phyloP scores from a whole-genome alignment of 163 green algal genomes.

The Smithsoniella earleae region DNA sequence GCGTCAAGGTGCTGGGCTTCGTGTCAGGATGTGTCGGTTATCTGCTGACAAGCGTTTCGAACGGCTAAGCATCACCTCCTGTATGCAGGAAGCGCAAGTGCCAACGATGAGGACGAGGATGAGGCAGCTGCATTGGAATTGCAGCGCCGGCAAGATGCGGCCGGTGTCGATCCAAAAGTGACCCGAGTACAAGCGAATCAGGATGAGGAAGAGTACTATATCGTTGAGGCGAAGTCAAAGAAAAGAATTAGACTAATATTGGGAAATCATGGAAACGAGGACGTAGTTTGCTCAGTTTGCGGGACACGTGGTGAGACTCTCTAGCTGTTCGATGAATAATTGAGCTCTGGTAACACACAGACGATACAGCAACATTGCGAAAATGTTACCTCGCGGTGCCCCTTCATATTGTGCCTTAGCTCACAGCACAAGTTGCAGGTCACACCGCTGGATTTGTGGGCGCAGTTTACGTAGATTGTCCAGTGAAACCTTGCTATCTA shows the following conservation, averaged over 20 bases:
- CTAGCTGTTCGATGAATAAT: not conserved
- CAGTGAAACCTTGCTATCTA: conserved; percentile 80
- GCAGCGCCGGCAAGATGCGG: too few species aligned
- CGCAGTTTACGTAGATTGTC: conserved; percentile 73
- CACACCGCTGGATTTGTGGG: conserved; percentile 41
- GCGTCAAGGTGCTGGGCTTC: too few species aligned
- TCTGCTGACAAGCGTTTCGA: too few species aligned
- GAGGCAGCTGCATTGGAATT: too few species aligned
- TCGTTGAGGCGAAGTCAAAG: conserved; percentile 20
- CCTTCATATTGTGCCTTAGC: not conserved
- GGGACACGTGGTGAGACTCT: not conserved
- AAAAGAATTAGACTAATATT: conserved; percentile 20
- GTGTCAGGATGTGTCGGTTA: too few species aligned
- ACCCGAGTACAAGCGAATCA: too few species aligned
- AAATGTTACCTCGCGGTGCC: not conserved
- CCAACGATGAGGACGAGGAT: too few species aligned
- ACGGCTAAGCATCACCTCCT: too few species aligned
- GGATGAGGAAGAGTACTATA: not conserved
- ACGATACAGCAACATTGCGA: not conserved
- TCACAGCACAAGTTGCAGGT: not conserved
- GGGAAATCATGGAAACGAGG: not conserved
- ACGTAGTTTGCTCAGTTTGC: conserved; percentile 24
- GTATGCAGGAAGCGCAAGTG: too few species aligned
- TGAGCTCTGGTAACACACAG: not conserved
- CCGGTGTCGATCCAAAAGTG: too few species aligned